Evolutionary conservation across 768 basidiomycete species (phyloP), one percentile per base, ranked within the genome.

Genomic region (Kwoniella sp.): DNA sequence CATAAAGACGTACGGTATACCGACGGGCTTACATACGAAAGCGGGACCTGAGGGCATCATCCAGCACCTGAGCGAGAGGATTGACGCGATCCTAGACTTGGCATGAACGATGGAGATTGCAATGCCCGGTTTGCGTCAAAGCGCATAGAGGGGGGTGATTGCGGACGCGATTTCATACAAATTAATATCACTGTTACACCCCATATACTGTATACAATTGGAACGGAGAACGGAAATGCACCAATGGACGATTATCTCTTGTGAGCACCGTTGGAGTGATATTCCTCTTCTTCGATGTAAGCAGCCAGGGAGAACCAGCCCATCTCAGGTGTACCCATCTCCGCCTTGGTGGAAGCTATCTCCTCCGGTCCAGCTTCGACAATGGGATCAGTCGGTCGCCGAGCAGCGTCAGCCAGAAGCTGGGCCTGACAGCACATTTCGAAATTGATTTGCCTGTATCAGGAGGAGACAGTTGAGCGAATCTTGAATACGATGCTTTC

Each of bases 21-120:
- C 78, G 5, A 73, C 75, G 0, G 78, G 78, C 1, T 53, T 80
- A 50, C 78, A 80, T 53, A 70, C 71, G 15, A 58, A 73, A 47
- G 58, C 52, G 2, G 78, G 78, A 9, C 73, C 76, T 3, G 73
- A 75, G 34, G 77, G 72, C 1, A 67, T 79, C 31, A 69, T 79
- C 13, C 56, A 73, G 56, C 74, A 73, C 55, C 55, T 79, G 37
- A 61, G 66, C 59, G 78, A 68, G 59, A 68, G 67, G 68, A 74
- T 76, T n/a, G 75, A 74, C 26, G 66, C 69, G 29, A 73, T 76
- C 25, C 66, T 75, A 48, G 52, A 4, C 23, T 25, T n/a, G n/a
- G n/a, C n/a, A n/a, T n/a, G n/a, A n/a, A n/a, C n/a, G 23, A 28
- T 5, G 47, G 13, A 34, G 7, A 5, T 34, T 34, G 34, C 34